Percentiles rank a stretch among this genome's conserved stretches.
phyloP scores from a whole-genome alignment of 305 asterid genomes.

The Rubia tinctorum region DNA sequence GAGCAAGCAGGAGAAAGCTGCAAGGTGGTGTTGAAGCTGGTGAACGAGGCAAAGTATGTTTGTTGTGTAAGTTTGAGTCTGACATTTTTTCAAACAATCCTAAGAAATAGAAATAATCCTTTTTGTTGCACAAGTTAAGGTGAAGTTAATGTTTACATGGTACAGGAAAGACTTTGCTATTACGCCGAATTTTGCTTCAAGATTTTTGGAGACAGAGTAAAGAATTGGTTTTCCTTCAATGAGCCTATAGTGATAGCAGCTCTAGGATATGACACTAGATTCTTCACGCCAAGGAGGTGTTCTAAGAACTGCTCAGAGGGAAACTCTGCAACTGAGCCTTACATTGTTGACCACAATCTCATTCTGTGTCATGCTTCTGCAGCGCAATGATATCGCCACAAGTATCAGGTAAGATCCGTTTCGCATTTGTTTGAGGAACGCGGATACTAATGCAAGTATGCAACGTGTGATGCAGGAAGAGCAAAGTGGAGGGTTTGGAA shows the following conservation, averaged over 20 bases:
- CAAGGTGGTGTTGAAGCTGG: too few species aligned
- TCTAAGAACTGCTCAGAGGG: slow-evolving; percentile 85
- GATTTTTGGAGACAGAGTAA: slow-evolving; percentile 86
- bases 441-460: neutral
- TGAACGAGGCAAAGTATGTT: too few species aligned
- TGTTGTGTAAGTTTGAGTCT: slow-evolving; percentile 66
- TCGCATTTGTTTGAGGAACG: neutral
- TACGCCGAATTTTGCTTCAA: slow-evolving; percentile 92
- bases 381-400: slow-evolving; percentile 63
- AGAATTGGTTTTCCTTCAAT: slow-evolving; percentile 88
- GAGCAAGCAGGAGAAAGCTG: too few species aligned
- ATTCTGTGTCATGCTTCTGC: slow-evolving; percentile 74
- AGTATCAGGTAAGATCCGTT: slow-evolving; percentile 50
- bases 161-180: slow-evolving; percentile 89
- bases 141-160: too few species aligned
- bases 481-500: slow-evolving; percentile 83
- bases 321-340: slow-evolving; percentile 88
- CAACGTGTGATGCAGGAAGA: slow-evolving; percentile 37
- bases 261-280: slow-evolving; percentile 75
- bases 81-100: neutral
- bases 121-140: neutral
- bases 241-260: slow-evolving; percentile 94
- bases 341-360: too few species aligned
- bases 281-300: slow-evolving; percentile 88
- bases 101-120: too few species aligned